Conservation (phyloP, 345 rosid species). For the Anastatica hierochuntica region DNA sequence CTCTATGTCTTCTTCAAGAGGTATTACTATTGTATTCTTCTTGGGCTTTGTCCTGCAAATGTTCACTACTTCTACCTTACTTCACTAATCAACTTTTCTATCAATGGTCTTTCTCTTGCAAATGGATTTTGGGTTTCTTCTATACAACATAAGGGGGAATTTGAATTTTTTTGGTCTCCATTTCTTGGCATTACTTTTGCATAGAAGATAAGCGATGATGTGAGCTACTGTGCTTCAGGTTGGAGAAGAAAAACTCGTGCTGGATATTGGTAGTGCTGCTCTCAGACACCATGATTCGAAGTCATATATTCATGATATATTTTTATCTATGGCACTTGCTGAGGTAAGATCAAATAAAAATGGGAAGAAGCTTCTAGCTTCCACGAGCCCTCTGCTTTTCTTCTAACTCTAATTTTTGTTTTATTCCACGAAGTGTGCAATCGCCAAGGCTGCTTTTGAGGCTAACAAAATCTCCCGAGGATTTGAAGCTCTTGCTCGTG, state of each 20-base stretch:
- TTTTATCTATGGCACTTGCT: constrained; percentile 85
- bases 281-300: constrained; percentile 72
- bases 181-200: constrained; percentile 8
- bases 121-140: background rate
- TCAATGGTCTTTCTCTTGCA: background rate
- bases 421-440: constrained; percentile 90
- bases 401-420: constrained; percentile 47
- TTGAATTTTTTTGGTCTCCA: background rate
- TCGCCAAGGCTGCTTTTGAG: constrained; percentile 76
- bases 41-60: background rate
- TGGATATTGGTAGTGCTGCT: constrained; percentile 70
- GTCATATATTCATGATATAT: constrained; percentile 70
- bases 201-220: constrained; percentile 17
- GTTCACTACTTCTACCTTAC: background rate
- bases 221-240: constrained; percentile 41
- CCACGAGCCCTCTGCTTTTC: constrained; percentile 41
- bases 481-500: constrained; percentile 97
- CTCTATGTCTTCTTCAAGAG: constrained; percentile 96
- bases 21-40: constrained; percentile 24
- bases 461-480: constrained; percentile 81
- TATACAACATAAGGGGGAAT: background rate
- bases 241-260: constrained; percentile 77
- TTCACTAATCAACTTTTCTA: background rate
- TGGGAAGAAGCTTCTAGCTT: constrained; percentile 26
- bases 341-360: constrained; percentile 60